These are phyloP conservation scores for Zalerion maritima DNA, from an alignment of 495 filamentous ascomycete genomes.

Conservation along the genomic window DNA sequence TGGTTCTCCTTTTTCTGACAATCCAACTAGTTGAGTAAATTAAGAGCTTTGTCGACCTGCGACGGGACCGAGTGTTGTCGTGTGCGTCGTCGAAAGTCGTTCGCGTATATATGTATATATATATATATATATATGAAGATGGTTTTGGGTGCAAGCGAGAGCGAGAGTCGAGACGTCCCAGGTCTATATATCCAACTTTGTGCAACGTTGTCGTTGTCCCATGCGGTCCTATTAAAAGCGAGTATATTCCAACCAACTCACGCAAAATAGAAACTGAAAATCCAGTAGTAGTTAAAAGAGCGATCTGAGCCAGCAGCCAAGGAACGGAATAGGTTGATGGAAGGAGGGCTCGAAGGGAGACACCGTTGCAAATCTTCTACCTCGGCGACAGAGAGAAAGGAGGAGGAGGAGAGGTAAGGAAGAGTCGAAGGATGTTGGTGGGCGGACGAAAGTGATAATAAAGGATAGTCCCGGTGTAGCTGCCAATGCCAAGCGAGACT, in stretches of 20 bases:
- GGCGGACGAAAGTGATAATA: constrained; percentile 32
- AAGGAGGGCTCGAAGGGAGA: constrained; percentile 19
- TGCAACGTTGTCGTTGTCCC: no score
- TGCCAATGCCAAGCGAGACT: constrained; percentile 4
- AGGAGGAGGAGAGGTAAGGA: constrained; percentile 10
- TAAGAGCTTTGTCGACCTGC: constrained; percentile 39
- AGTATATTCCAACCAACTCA: no score
- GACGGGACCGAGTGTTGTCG: constrained; percentile 19
- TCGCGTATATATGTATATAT: no score
- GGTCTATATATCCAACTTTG: no score
- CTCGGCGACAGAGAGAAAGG: constrained; percentile 18
- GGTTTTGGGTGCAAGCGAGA: no score
- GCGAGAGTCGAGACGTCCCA: constrained; percentile 10
- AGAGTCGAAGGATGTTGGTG: constrained; percentile 13
- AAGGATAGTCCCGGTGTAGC: constrained; percentile 10
- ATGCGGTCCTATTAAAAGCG: no score
- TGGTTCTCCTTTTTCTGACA: constrained; percentile 11
- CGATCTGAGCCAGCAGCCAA: constrained; percentile 45
- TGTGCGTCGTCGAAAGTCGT: not conserved
- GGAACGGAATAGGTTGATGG: constrained; percentile 23
- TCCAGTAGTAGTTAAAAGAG: constrained; percentile 28
- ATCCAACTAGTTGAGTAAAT: constrained; percentile 10
- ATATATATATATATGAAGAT: no score
- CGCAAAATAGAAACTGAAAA: no score
- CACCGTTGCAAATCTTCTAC: constrained; percentile 18